phyloP scores from a whole-genome alignment of 2,329 filamentous ascomycete species.

The Mollisia scopiformis region DNA sequence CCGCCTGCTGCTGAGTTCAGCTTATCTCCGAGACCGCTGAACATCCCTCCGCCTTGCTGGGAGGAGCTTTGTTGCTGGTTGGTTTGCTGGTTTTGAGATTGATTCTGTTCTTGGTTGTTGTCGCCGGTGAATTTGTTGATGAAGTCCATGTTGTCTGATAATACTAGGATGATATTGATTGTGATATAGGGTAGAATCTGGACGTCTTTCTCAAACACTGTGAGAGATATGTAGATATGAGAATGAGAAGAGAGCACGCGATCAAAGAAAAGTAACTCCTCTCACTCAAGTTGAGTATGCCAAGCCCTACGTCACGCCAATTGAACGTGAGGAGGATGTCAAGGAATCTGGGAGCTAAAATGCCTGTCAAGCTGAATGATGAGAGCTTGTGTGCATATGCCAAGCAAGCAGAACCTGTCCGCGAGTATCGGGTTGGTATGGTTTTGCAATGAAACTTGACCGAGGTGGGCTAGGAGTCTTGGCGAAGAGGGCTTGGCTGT shows the following conservation, averaged over 20 bases:
- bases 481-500: background rate
- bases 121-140: conserved; percentile 54
- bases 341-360: background rate
- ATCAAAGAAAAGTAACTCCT: background rate
- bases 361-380: background rate
- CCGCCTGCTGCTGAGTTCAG: conserved; percentile 74
- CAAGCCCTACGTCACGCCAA: background rate
- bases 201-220: too few species aligned
- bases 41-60: conserved; percentile 42
- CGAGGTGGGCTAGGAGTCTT: background rate
- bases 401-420: background rate
- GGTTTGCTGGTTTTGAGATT: conserved; percentile 22
- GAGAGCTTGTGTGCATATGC: background rate
- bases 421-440: background rate
- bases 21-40: conserved; percentile 68
- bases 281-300: background rate
- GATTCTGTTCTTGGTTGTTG: conserved; percentile 16
- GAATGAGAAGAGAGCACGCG: background rate
- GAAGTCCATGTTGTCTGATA: conserved; percentile 51
- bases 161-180: background rate
- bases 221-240: background rate
- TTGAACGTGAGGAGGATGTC: background rate
- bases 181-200: too few species aligned
- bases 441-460: background rate
- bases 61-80: conserved; percentile 18